Base-by-base conservation (phyloP, 495 filamentous ascomycete species). In the Aspergillus olivimuriae region DNA sequence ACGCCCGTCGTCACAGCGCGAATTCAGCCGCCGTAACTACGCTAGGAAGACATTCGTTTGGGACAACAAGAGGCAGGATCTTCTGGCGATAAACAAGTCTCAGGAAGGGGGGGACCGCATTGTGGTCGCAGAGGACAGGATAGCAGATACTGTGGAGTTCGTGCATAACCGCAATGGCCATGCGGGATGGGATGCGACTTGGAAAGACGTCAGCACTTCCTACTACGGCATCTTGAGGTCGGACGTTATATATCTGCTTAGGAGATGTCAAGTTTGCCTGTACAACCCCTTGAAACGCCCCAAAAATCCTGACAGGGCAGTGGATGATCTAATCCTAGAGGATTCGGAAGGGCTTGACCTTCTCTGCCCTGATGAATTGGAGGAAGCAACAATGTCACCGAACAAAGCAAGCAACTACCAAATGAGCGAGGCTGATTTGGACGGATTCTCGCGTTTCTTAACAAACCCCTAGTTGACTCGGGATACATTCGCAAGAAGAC, bases 171-270 rank as follows among this genome's bases (percentile, higher is more conserved):
- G 22, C 35, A 50, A 50, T 30, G 47, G 43, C 17, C 47, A 50
- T 34, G 34, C 43, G 4, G 47, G 43, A 19, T 50, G 42, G 42
- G 47, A 50, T 50, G 43, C 34, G 36, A 50, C 47, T 9, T 50
- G 43, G 43, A 46, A 28, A 24, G 35, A 50, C 34, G 23, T 50
- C 36, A 50, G 42, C 28, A 44, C 12, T n/a, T 46, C 41, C 16
- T 50, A 34, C 37, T 50, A 50, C 26, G 47, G 47, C 34, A 50
- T 50, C 11, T 38, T 40, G 28, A 30, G 47, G 34, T 50, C 47
- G 21, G 47, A 47, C 26, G 34, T 50, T 24, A 50, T 50, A 40
- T 34, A 24, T 17, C 47, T 50, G 4, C 47, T 50, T 30, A 50
- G 37, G 36, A 34, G 37, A 40, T 50, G 47, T 14, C 16, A 50